Base-by-base conservation (phyloP, 148 eudicot genomes). In the Nepenthes gracilis region DNA sequence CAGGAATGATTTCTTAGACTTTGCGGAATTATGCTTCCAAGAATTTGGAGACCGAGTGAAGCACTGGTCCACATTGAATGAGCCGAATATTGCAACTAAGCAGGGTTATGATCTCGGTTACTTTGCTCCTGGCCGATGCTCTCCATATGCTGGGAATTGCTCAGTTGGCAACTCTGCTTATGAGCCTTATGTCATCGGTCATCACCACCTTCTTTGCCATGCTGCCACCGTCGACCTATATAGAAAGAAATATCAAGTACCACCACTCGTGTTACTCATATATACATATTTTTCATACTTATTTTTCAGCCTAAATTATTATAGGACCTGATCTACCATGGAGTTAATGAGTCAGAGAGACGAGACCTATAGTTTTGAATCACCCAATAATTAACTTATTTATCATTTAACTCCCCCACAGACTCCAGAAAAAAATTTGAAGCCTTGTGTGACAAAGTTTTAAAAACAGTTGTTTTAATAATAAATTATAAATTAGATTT, bases 1-100 rank as follows among this genome's bases (percentile, higher is more conserved):
- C 74, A 74, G 78, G 47, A 54, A 74, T 2, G 71, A 74, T 59
- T 74, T 61, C 36, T 2, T 1, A 34, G 57, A 75, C 38, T 75
- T 50, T 52, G 70, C 78, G 8, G 74, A 75, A 0, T 63, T 75
- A 6, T 75, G 75, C 62, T 75, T 67, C 55, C 56, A 60, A 9
- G 64, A 70, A 23, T 75, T 70, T 52, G 79, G 79, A 51, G 75
- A 75, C 10, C 60, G 75, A 55, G 79, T 75, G 1, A 67, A 75
- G 54, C 14, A 57, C 36, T 75, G 75, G 79, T 54, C 63, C 14
- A 75, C 79, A 2, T 37, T 70, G 35, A 75, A 75, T 49, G 78
- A 70, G 35, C 78, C 78, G 12, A 45, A 45, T 45, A 6, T 45
- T 45, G 48, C 48, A 11, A 45, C 48, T 11, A 45, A 11, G 11